Conservation (phyloP, 176 grass and related monocot species). For the Alloteropsis semialata region DNA sequence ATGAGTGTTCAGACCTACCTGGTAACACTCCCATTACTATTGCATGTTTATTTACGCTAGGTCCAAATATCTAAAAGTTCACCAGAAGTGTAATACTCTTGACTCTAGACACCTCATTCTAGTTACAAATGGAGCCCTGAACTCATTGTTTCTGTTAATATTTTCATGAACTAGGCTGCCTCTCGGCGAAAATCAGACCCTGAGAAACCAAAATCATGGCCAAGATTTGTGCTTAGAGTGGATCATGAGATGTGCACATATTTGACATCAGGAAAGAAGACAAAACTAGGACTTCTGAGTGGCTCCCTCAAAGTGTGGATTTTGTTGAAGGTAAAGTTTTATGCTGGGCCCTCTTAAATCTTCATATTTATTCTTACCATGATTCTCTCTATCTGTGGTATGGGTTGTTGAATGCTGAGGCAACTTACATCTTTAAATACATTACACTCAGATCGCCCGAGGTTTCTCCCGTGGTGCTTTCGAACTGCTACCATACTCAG, state of each 20-base stretch:
- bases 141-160: conserved; percentile 19
- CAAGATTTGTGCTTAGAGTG: conserved; percentile 67
- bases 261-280: conserved; percentile 75
- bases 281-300: conserved; percentile 78
- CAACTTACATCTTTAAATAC: conserved; percentile 5
- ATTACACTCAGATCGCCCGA: conserved; percentile 54
- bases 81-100: not conserved
- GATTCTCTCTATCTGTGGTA: not conserved
- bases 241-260: conserved; percentile 83
- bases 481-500: conserved; percentile 69
- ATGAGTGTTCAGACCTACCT: not conserved
- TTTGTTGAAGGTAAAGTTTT: conserved; percentile 67
- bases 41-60: not conserved
- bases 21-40: not conserved
- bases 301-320: conserved; percentile 91
- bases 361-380: conserved; percentile 1
- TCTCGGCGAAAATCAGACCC: conserved; percentile 50
- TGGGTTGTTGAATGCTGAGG: not conserved
- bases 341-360: not conserved
- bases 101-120: not conserved
- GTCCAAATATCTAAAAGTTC: not conserved
- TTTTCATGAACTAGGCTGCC: conserved; percentile 59
- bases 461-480: conserved; percentile 61
- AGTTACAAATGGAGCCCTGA: not conserved
- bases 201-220: conserved; percentile 77